Percentiles rank a stretch among this genome's conserved stretches.
These are phyloP conservation scores for Posidonia australis DNA, from an alignment of 106 monocot species.

Conservation along the genomic window DNA sequence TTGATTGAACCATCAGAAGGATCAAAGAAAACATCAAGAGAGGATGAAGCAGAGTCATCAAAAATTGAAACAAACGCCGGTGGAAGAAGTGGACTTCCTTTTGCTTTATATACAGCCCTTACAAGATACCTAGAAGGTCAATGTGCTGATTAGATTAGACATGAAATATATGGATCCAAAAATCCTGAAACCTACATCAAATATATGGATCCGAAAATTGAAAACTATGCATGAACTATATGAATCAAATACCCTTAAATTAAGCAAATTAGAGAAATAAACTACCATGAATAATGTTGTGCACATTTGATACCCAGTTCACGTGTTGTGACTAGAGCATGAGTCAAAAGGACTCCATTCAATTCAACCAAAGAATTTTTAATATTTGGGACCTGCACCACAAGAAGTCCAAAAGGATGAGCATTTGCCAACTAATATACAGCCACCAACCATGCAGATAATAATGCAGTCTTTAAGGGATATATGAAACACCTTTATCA, in stretches of 20 bases:
- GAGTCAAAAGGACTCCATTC: constrained; percentile 79
- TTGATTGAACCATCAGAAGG: constrained; percentile 76
- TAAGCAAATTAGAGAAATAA: constrained; percentile 2
- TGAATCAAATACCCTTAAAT: neutral
- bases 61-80: constrained; percentile 89
- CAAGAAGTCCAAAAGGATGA: neutral
- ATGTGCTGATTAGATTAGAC: neutral
- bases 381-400: constrained; percentile 55
- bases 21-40: constrained; percentile 94
- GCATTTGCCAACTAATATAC: neutral
- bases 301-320: constrained; percentile 78
- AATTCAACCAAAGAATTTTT: constrained; percentile 57
- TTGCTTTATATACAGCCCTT: constrained; percentile 66
- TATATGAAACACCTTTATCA: constrained; percentile 48
- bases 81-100: constrained; percentile 82
- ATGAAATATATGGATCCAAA: too few relatives aligned
- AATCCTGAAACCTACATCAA: too few relatives aligned
- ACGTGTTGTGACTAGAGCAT: constrained; percentile 64
- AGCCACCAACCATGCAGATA: too few relatives aligned
- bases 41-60: constrained; percentile 84
- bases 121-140: constrained; percentile 56
- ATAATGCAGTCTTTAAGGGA: neutral
- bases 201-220: neutral
- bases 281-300: constrained; percentile 89
- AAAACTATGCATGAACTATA: neutral